Base-by-base conservation (phyloP, 23 red algal species). In the Gracilaria domingensis region DNA sequence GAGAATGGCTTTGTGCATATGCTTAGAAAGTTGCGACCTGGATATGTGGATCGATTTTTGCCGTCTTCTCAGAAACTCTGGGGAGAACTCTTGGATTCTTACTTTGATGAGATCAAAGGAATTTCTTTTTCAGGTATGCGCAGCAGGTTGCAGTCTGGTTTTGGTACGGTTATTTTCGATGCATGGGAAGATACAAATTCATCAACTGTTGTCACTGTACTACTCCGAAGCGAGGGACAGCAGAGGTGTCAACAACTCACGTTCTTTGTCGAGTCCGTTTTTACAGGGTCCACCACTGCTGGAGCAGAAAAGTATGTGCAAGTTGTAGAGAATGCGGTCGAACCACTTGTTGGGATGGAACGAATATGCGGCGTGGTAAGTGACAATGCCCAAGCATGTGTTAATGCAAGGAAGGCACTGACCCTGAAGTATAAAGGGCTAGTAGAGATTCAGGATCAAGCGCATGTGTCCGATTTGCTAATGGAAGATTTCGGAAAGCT, bases 261-360 rank as follows among this genome's bases (percentile, higher is more conserved):
- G 33, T 81, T 83, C 58, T 83, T 83, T 58, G 48, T 83, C 23
- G 57, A 83, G 40, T 83, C 80, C 24, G 80, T 64, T 12, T 83
- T 61, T 40, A 83, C 80, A 30, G 50, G 32, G n/a, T 65, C 24
- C 29, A 45, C 55, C 8, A 39, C 24, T 32, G 33, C 39, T 26
- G 80, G 57, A 56, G 80, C 80, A 38, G 50, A 30, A 26, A 66
- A 54, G 30, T 83, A 83, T 61, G 57, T 83, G 30, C 50, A 65
- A 65, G 60, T 83, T 83, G 58, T 83, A 60, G 80, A 83, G 56
- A 32, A 30, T 26, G 57, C 39, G 34, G 38, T 83, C 12, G 80
- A 83, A 65, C 25, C 55, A 30, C 60, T 83, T 83, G 80, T 9
- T 24, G 49, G n/a, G 21, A 83, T 60, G 80, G 37, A 39, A 40